A percentile compares a stretch with the other conserved stretches of the same genome.
phyloP scores from a whole-genome alignment of 441 rosid genomes.

The Raphanus hybrid region DNA sequence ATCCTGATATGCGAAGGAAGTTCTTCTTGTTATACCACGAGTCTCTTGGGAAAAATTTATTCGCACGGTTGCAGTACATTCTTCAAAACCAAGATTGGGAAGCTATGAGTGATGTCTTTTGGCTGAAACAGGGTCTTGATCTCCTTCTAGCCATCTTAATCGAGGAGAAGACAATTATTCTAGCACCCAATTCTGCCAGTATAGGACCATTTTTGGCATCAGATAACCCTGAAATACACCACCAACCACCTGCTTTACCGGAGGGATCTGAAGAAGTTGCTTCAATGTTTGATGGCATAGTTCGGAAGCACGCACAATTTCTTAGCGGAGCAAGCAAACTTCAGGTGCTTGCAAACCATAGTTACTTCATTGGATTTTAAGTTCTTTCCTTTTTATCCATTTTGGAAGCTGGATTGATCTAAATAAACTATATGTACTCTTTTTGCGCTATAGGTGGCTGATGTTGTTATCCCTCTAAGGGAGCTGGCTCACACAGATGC shows the following conservation, averaged over 20 bases:
- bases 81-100: conserved; percentile 97
- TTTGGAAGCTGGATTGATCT: conserved; percentile 28
- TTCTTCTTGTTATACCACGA: conserved; percentile 89
- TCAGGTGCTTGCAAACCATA: conserved; percentile 57
- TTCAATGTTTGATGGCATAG: conserved; percentile 75
- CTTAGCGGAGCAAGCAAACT: conserved; percentile 85
- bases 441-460: conserved; percentile 70
- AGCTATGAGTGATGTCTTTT: conserved; percentile 96
- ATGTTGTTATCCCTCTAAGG: conserved; percentile 87
- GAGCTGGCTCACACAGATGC: conserved; percentile 94
- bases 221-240: conserved; percentile 60
- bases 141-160: conserved; percentile 90
- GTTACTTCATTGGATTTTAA: conserved; percentile 1
- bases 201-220: conserved; percentile 67
- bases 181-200: conserved; percentile 97
- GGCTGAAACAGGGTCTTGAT: conserved; percentile 99
- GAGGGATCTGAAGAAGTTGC: conserved; percentile 76
- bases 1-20: conserved; percentile 91
- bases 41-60: conserved; percentile 77
- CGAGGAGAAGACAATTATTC: conserved; percentile 83
- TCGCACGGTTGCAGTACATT: conserved; percentile 81
- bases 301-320: conserved; percentile 83
- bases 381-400: conserved; percentile 18
- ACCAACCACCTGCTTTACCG: conserved; percentile 62
- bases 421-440: conserved; percentile 26